Evolutionary conservation across 2,329 filamentous ascomycete species (phyloP).

Genomic region (Ceratocystis variospora): DNA sequence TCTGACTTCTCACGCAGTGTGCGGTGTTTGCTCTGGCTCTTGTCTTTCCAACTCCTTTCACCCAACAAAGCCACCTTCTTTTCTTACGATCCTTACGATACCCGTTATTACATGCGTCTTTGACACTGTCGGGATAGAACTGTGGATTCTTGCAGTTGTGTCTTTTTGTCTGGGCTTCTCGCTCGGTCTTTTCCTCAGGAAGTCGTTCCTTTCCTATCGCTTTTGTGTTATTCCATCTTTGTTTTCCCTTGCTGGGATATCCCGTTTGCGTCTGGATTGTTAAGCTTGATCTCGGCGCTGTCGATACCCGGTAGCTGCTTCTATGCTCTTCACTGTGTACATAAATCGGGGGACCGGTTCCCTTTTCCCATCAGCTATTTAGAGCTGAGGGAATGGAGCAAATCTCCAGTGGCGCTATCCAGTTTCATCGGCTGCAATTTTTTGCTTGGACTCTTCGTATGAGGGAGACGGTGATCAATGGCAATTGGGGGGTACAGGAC

Average conservation of each 20-base stretch:
- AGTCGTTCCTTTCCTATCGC: background rate
- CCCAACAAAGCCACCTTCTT: constrained; percentile 7
- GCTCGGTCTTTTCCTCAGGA: background rate
- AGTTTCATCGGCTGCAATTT: background rate
- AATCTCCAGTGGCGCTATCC: background rate
- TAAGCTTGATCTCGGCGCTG: background rate
- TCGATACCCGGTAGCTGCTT: background rate
- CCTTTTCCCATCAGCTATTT: background rate
- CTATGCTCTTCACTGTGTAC: background rate
- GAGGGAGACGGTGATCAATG: background rate
- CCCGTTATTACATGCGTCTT: constrained; percentile 16
- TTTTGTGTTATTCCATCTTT: background rate
- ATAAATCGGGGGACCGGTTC: background rate
- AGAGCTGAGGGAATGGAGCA: background rate
- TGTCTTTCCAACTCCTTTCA: background rate
- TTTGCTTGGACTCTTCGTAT: background rate
- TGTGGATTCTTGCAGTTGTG: background rate
- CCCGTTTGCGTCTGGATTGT: background rate
- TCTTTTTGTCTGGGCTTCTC: background rate
- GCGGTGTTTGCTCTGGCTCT: background rate
- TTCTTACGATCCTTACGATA: constrained; percentile 20
- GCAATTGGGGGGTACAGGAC: background rate
- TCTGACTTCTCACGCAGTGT: background rate
- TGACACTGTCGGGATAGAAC: constrained; percentile 4
- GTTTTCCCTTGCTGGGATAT: background rate